Evolutionary conservation across 2,329 filamentous ascomycete species (phyloP).

Genomic region (Pestalotiopsis sp.): DNA sequence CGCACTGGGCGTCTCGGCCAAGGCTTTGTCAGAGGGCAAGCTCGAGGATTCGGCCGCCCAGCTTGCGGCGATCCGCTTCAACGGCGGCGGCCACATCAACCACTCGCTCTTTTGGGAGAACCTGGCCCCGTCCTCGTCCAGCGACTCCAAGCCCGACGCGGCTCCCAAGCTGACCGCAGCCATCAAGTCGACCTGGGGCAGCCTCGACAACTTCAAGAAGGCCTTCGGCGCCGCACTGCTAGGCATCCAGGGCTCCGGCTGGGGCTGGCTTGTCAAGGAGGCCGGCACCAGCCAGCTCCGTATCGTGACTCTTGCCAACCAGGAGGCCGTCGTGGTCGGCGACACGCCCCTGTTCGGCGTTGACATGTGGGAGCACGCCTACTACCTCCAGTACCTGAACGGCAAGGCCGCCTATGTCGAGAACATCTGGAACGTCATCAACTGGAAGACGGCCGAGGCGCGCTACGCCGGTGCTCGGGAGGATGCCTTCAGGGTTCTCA

Average conservation of each 20-base stretch:
- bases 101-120: slow-evolving; percentile 93
- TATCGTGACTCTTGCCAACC: slow-evolving; percentile 83
- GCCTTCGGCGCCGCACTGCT: slow-evolving; percentile 69
- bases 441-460: slow-evolving; percentile 73
- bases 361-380: slow-evolving; percentile 95
- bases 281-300: slow-evolving; percentile 61
- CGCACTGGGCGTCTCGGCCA: slow-evolving; percentile 61
- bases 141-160: slow-evolving; percentile 57
- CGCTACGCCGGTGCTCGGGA: slow-evolving; percentile 49
- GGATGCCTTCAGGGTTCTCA: slow-evolving; percentile 32
- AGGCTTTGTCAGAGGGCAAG: slow-evolving; percentile 57
- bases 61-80: slow-evolving; percentile 77
- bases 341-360: slow-evolving; percentile 75
- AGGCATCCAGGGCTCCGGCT: slow-evolving; percentile 80
- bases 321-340: slow-evolving; percentile 70
- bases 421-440: slow-evolving; percentile 78
- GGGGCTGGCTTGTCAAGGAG: slow-evolving; percentile 83
- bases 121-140: slow-evolving; percentile 63
- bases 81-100: slow-evolving; percentile 91
- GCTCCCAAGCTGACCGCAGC: slow-evolving; percentile 63
- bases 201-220: slow-evolving; percentile 65
- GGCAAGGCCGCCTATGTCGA: slow-evolving; percentile 75
- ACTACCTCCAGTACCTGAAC: slow-evolving; percentile 84
- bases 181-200: slow-evolving; percentile 70
- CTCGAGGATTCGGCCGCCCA: slow-evolving; percentile 65